These are phyloP conservation scores for Sporisorium exsertum DNA, from an alignment of 1,284 basidiomycete genomes.

Conservation along the genomic window DNA sequence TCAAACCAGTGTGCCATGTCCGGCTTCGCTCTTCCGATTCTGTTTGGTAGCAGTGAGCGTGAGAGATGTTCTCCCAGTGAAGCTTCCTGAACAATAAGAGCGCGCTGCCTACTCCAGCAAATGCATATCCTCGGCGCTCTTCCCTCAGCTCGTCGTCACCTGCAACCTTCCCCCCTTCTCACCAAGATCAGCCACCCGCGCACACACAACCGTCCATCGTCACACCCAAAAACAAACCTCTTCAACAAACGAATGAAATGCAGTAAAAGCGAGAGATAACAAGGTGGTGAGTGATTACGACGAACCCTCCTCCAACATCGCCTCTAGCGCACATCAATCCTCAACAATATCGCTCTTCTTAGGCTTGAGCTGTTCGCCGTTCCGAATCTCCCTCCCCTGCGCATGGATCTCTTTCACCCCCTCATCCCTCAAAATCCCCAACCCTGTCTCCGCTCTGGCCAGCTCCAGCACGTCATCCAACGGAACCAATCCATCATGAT, in stretches of 20 bases:
- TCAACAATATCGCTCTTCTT: slow-evolving; percentile 64
- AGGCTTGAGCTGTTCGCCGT: slow-evolving; percentile 44
- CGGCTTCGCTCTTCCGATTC: too few relatives aligned
- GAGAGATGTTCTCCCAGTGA: too few relatives aligned
- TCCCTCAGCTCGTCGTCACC: too few relatives aligned
- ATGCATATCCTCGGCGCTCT: too few relatives aligned
- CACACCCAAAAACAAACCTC: background rate
- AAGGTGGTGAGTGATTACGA: slow-evolving; percentile 9
- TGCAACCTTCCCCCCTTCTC: too few relatives aligned
- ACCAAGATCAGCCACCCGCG: too few relatives aligned
- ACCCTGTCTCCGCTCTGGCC: slow-evolving; percentile 68
- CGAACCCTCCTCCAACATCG: too few relatives aligned
- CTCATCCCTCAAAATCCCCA: slow-evolving; percentile 66
- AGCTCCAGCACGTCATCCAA: slow-evolving; percentile 70
- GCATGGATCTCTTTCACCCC: slow-evolving; percentile 57
- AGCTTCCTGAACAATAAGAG: too few relatives aligned
- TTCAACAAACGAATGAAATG: background rate
- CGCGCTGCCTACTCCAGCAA: too few relatives aligned
- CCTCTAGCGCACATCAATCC: slow-evolving; percentile 2
- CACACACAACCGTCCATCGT: background rate
- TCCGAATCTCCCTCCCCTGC: slow-evolving; percentile 51
- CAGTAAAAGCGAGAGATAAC: background rate
- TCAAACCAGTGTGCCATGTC: too few relatives aligned
- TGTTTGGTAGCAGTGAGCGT: too few relatives aligned
- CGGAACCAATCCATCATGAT: slow-evolving; percentile 90